Percentiles rank a stretch among this genome's conserved stretches.
phyloP scores from a whole-genome alignment of 345 rosid species.

The Camelina neglecta region DNA sequence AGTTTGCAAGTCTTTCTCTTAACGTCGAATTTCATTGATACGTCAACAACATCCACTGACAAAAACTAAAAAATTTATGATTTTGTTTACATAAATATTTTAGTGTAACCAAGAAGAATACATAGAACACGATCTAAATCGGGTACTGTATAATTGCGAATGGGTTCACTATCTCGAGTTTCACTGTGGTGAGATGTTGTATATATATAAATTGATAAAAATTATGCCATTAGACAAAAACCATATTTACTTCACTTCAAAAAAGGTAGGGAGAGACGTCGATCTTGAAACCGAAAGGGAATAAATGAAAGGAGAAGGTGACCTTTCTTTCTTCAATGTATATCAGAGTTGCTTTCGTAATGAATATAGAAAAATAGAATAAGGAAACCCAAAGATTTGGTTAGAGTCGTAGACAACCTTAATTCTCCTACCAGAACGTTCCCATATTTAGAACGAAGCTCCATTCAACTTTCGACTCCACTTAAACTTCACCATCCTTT shows the following conservation, averaged over 20 bases:
- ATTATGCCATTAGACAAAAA: neutral
- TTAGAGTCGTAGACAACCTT: slow-evolving; percentile 39
- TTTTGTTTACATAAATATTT: neutral
- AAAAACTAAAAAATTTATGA: no score
- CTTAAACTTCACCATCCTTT: slow-evolving; percentile 21
- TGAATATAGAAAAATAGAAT: slow-evolving; percentile 24
- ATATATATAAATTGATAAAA: no score
- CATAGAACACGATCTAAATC: neutral
- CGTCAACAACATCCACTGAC: neutral
- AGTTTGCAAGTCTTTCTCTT: neutral
- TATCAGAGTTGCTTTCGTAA: slow-evolving; percentile 22
- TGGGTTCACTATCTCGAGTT: neutral
- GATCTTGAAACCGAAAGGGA: slow-evolving; percentile 8
- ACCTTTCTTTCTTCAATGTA: neutral
- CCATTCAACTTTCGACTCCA: slow-evolving; percentile 39
- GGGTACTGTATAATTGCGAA: neutral
- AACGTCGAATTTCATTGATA: neutral
- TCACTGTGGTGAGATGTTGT: neutral
- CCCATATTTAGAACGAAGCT: slow-evolving; percentile 35
- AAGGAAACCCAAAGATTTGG: slow-evolving; percentile 9
- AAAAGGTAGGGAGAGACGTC: slow-evolving; percentile 23
- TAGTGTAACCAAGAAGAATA: neutral
- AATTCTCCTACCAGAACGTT: slow-evolving; percentile 31
- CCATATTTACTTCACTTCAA: neutral
- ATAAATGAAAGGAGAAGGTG: slow-evolving; percentile 24